phyloP scores from a whole-genome alignment of 1,284 basidiomycete species.

The Trametes sp. region DNA sequence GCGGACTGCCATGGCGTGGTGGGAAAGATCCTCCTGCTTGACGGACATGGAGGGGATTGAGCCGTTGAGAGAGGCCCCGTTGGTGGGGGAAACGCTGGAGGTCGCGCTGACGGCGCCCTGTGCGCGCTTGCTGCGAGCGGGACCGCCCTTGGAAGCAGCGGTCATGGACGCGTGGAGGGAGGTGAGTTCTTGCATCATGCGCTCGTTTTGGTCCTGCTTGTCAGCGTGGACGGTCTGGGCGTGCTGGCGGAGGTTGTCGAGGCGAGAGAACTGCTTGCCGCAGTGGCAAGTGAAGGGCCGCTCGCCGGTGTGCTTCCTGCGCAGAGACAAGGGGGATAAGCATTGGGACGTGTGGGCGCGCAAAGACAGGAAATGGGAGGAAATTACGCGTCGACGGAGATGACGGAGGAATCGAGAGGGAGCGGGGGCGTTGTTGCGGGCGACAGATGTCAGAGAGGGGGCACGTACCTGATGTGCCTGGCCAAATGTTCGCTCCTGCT shows the following conservation, averaged over 20 bases:
- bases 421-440: constrained; percentile 14
- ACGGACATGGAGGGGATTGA: constrained; percentile 48
- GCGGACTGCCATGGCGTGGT: constrained; percentile 54
- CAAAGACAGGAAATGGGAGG: not conserved
- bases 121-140: constrained; percentile 51
- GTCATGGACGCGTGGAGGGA: constrained; percentile 87
- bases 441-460: constrained; percentile 27
- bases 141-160: constrained; percentile 67
- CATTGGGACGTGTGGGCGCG: constrained; percentile 30
- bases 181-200: constrained; percentile 91
- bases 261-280: constrained; percentile 92
- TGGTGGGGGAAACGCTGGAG: constrained; percentile 30
- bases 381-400: constrained; percentile 10
- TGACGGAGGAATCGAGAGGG: not conserved
- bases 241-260: constrained; percentile 97
- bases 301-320: constrained; percentile 96
- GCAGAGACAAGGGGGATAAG: constrained; percentile 16
- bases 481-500: constrained; percentile 95
- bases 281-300: constrained; percentile 96
- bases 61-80: constrained; percentile 30
- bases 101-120: constrained; percentile 30
- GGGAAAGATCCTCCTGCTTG: constrained; percentile 60
- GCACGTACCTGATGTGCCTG: constrained; percentile 86
- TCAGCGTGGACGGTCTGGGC: constrained; percentile 96
- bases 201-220: constrained; percentile 87